phyloP scores from a whole-genome alignment of 2,329 filamentous ascomycete species.

The Dactylellina parvicollis region DNA sequence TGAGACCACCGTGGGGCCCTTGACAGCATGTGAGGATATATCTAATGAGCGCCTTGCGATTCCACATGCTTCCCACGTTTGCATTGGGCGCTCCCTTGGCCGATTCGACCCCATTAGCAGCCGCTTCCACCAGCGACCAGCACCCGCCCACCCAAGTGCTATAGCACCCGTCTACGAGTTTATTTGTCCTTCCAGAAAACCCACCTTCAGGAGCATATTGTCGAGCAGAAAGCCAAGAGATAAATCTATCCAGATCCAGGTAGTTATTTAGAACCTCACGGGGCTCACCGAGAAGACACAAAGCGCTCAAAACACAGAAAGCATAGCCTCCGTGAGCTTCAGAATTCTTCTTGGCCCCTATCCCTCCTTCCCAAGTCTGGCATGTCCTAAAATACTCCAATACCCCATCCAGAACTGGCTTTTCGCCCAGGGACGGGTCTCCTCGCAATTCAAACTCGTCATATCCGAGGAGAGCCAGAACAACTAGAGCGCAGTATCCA shows the following conservation, averaged over 20 bases:
- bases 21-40: slow-evolving; percentile 94
- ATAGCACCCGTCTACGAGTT: slow-evolving; percentile 97
- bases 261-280: slow-evolving; percentile 60
- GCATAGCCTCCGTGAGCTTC: slow-evolving; percentile 98
- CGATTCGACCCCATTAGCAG: slow-evolving; percentile 64
- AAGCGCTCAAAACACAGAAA: slow-evolving; percentile 89
- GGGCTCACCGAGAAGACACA: slow-evolving; percentile 85
- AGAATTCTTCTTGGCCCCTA: slow-evolving; percentile 80
- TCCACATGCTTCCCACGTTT: slow-evolving; percentile 71
- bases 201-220: slow-evolving; percentile 93
- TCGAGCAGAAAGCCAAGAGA: slow-evolving; percentile 87
- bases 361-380: slow-evolving; percentile 94
- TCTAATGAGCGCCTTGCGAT: slow-evolving; percentile 81
- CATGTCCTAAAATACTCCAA: slow-evolving; percentile 62
- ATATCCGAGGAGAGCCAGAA: slow-evolving; percentile 76
- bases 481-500: slow-evolving; percentile 87
- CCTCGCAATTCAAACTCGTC: slow-evolving; percentile 36
- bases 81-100: background rate
- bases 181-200: slow-evolving; percentile 93
- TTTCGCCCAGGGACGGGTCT: slow-evolving; percentile 23
- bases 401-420: slow-evolving; percentile 50
- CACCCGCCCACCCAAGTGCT: slow-evolving; percentile 97
- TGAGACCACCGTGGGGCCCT: slow-evolving; percentile 79
- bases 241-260: slow-evolving; percentile 78
- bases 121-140: slow-evolving; percentile 89